Conservation (phyloP, 2,329 filamentous ascomycete genomes). For the Botrytis medusae region DNA sequence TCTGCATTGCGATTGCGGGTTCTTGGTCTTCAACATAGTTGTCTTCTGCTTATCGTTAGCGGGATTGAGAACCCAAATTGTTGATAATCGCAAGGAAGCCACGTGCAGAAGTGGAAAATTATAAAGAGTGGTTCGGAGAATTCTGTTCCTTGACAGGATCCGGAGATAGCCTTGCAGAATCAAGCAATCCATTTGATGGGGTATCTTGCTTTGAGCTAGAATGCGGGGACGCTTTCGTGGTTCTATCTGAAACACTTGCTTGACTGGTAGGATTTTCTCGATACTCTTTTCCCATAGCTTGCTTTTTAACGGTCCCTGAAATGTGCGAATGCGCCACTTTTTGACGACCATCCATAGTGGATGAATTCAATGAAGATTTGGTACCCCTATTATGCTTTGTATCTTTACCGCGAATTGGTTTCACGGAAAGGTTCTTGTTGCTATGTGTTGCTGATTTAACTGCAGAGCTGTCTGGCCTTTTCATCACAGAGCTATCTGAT, state of each 20-base stretch:
- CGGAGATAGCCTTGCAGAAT: not conserved
- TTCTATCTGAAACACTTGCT: not conserved
- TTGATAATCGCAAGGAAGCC: not conserved
- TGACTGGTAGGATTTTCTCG: not conserved
- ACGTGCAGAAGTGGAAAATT: not conserved
- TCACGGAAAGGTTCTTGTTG: conserved; percentile 2
- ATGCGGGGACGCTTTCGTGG: not conserved
- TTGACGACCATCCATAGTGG: not conserved
- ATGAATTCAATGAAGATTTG: not conserved
- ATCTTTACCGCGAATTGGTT: not conserved
- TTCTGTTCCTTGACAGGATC: conserved; percentile 19
- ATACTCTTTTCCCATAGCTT: not conserved
- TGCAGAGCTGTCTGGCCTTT: conserved; percentile 5
- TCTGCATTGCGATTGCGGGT: not conserved
- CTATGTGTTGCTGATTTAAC: not conserved
- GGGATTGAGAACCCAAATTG: not conserved
- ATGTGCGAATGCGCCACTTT: not conserved
- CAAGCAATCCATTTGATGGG: not conserved
- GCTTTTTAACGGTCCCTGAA: not conserved
- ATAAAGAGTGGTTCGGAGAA: not conserved
- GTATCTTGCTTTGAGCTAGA: not conserved
- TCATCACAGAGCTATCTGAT: conserved; percentile 2
- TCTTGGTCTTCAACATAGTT: not conserved
- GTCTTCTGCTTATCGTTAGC: conserved; percentile 13
- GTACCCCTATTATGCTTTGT: not conserved